Percentiles rank a stretch among this genome's conserved stretches.
These are phyloP conservation scores for Erucastrum elatum DNA, from an alignment of 345 rosid species.

Conservation along the genomic window DNA sequence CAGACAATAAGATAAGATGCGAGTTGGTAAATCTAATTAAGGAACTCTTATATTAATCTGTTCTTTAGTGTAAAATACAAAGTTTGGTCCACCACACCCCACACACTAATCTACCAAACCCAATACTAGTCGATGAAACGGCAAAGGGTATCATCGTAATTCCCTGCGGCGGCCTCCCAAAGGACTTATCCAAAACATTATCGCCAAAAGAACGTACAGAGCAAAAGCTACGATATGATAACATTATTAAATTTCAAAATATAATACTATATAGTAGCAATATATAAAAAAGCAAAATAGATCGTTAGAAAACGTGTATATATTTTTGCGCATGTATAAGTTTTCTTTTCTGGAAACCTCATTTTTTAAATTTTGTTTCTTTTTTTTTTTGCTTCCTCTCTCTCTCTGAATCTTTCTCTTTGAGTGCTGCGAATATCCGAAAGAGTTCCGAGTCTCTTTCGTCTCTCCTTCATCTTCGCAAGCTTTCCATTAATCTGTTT, in stretches of 20 bases:
- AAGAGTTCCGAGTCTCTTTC: constrained; percentile 16
- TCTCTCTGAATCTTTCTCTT: constrained; percentile 16
- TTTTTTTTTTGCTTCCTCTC: neutral
- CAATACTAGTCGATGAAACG: constrained; percentile 1
- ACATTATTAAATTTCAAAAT: neutral
- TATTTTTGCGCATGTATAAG: neutral
- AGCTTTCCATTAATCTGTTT: neutral
- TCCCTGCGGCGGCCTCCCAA: neutral
- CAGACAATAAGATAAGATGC: constrained; percentile 9
- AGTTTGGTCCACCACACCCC: constrained; percentile 13
- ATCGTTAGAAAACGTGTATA: constrained; percentile 15
- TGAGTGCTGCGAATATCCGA: constrained; percentile 26
- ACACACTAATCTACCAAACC: constrained; percentile 12
- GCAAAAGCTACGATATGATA: constrained; percentile 20
- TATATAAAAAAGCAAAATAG: neutral
- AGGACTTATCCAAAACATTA: constrained; percentile 27
- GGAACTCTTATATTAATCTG: neutral
- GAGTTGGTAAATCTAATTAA: constrained; percentile 2
- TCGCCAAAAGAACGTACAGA: constrained; percentile 24
- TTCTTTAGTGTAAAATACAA: neutral
- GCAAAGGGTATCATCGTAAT: neutral
- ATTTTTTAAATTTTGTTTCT: neutral
- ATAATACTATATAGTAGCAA: neutral
- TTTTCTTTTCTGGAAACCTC: neutral
- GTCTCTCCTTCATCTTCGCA: neutral